Evolutionary conservation across 495 filamentous ascomycete species (phyloP), one percentile per base, ranked within the genome.

Genomic region (Letharia lupina): DNA sequence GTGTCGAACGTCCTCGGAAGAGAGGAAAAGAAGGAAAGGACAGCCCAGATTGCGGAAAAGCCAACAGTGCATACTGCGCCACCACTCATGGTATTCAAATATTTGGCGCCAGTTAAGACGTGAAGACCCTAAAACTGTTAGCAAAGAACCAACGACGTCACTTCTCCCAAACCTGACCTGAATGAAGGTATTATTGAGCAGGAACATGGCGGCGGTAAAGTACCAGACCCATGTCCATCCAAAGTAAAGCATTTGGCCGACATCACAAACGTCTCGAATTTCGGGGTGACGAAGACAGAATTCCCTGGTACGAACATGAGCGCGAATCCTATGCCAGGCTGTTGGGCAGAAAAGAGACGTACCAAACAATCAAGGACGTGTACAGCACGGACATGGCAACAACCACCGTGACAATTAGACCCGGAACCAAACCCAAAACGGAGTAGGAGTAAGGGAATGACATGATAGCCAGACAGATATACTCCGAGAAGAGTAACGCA

Each of bases 401-500:
- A 39, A 91, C 84, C 5, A 90, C 80, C 0, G 91, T 96, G 69
- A 94, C 71, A 66, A 96, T 93, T 67, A 96, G 73, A 52, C 91
- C 91, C 1, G 91, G 91, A n/a, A 94, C 89, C 37, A 96, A 81
- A 13, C 91, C 91, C 31, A 96, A 82, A 45, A 91, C 79, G 11
- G 90, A 90, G 77, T 96, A 96, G 0, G 90, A 93, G 80, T 87
- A 94, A 2, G 91, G 91, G 72, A 95, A 95, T 31, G 89, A 93
- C 91, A 96, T 96, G 71, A 95, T 96, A 47, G 91, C 91, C 79
- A 96, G 75, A 76, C 91, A 95, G 61, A 96, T 96, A 70, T 96
- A 96, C 76, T 96, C 91, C 12, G 89, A 91, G 76, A 96, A 94
- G 61, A 96, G 84, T 68, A 95, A 74, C 15, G 89, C 90, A 6